Conservation (phyloP, 257 asterid genomes). For the Rhazya stricta region DNA sequence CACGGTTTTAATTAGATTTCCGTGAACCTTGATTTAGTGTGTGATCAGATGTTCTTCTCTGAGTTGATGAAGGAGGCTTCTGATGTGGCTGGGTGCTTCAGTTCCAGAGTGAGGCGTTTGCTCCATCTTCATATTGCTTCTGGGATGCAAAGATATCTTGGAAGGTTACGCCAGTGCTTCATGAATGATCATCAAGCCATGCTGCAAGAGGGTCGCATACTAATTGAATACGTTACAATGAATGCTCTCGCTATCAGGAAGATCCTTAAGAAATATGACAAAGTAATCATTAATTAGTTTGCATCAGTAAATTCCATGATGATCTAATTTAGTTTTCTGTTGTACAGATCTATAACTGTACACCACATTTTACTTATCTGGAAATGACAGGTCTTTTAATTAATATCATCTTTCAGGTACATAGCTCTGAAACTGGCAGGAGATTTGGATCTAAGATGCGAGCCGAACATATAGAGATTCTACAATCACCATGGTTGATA, state of each 20-base stretch:
- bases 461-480: slow-evolving; percentile 57
- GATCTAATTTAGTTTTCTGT: neutral
- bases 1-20: neutral
- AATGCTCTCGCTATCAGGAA: slow-evolving; percentile 83
- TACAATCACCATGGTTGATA: slow-evolving; percentile 79
- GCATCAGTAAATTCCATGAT: neutral
- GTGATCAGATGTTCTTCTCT: slow-evolving; percentile 76
- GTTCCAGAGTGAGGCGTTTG: slow-evolving; percentile 71
- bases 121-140: slow-evolving; percentile 57
- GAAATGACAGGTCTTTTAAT: neutral
- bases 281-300: slow-evolving; percentile 36
- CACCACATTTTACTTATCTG: slow-evolving; percentile 1
- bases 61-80: slow-evolving; percentile 80
- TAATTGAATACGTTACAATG: slow-evolving; percentile 66
- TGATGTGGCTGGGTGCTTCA: slow-evolving; percentile 70
- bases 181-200: slow-evolving; percentile 48
- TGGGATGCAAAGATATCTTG: slow-evolving; percentile 47
- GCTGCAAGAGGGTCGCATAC: slow-evolving; percentile 56
- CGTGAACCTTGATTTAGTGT: slow-evolving; percentile 39
- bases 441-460: slow-evolving; percentile 70
- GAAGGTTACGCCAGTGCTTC: slow-evolving; percentile 47
- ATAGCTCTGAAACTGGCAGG: slow-evolving; percentile 64
- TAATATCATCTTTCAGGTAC: slow-evolving; percentile 43
- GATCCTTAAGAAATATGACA: slow-evolving; percentile 89
- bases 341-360: neutral